phyloP scores from a whole-genome alignment of 768 basidiomycete species.

The Boletus tomentosulus region DNA sequence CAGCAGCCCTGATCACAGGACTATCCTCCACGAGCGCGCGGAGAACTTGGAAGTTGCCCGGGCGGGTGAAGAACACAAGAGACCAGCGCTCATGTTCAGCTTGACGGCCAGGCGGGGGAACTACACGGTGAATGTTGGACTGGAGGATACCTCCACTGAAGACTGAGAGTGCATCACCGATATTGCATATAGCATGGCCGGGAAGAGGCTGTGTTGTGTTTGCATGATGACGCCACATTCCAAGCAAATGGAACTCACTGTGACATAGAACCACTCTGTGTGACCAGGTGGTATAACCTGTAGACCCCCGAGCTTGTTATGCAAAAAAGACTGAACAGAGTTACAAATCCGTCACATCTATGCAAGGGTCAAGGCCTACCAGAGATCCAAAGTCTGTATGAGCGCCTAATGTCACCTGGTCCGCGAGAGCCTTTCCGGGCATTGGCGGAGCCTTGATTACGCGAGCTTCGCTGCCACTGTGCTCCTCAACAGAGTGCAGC shows the following conservation, averaged over 20 bases:
- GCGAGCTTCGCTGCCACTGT: slow-evolving; percentile 56
- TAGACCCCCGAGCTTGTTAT: slow-evolving; percentile 66
- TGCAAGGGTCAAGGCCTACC: slow-evolving; percentile 31
- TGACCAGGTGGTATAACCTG: slow-evolving; percentile 62
- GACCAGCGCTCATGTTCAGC: slow-evolving; percentile 55
- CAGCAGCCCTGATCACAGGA: slow-evolving; percentile 43
- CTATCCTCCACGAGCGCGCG: slow-evolving; percentile 52
- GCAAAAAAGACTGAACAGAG: slow-evolving; percentile 53
- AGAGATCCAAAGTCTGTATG: slow-evolving; percentile 78
- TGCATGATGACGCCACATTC: not conserved
- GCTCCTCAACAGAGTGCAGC: slow-evolving; percentile 42
- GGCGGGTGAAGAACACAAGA: slow-evolving; percentile 64
- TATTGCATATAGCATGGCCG: slow-evolving; percentile 55
- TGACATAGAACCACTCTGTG: slow-evolving; percentile 65
- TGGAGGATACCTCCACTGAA: slow-evolving; percentile 63
- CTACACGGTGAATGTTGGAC: slow-evolving; percentile 61
- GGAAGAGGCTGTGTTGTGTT: slow-evolving; percentile 41
- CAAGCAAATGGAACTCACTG: slow-evolving; percentile 31
- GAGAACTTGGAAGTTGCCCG: slow-evolving; percentile 49
- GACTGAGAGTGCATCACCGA: slow-evolving; percentile 58
- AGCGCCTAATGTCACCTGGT: slow-evolving; percentile 49
- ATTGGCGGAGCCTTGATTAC: slow-evolving; percentile 47
- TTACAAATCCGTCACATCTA: not conserved
- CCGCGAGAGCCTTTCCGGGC: slow-evolving; percentile 21
- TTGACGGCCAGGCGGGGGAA: slow-evolving; percentile 60